Conservation (phyloP, 2,329 filamentous ascomycete species). For the Xylaria sp. region DNA sequence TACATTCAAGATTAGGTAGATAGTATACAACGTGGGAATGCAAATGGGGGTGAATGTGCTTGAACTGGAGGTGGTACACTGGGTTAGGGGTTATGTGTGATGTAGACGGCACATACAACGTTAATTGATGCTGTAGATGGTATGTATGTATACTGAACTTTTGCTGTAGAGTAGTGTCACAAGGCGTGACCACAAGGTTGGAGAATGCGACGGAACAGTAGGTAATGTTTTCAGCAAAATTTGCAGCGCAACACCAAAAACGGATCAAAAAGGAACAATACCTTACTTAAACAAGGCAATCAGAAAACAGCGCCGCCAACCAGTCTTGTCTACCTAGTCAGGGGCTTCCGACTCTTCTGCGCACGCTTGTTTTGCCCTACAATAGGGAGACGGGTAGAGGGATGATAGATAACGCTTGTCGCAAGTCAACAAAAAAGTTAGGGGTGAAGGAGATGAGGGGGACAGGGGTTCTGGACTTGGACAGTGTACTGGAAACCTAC, state of each 20-base stretch:
- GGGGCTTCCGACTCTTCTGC: neutral
- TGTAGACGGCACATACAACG: neutral
- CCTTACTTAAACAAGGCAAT: neutral
- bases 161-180: neutral
- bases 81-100: neutral
- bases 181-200: neutral
- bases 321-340: neutral
- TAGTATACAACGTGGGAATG: too few species aligned
- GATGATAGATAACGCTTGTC: neutral
- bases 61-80: neutral
- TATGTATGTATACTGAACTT: too few species aligned
- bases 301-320: neutral
- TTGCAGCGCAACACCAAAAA: neutral
- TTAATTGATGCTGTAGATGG: neutral
- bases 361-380: neutral
- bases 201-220: neutral
- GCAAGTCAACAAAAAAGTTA: neutral
- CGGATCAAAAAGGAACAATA: neutral
- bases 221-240: neutral
- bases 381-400: neutral
- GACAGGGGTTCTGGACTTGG: slow-evolving; percentile 13
- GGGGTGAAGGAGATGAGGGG: slow-evolving; percentile 24
- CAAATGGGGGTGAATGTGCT: too few species aligned
- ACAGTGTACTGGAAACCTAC: too few species aligned
- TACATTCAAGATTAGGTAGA: neutral